Evolutionary conservation across 805 yeast species (phyloP).

Genomic region (Hanseniaspora hatyaiensis): DNA sequence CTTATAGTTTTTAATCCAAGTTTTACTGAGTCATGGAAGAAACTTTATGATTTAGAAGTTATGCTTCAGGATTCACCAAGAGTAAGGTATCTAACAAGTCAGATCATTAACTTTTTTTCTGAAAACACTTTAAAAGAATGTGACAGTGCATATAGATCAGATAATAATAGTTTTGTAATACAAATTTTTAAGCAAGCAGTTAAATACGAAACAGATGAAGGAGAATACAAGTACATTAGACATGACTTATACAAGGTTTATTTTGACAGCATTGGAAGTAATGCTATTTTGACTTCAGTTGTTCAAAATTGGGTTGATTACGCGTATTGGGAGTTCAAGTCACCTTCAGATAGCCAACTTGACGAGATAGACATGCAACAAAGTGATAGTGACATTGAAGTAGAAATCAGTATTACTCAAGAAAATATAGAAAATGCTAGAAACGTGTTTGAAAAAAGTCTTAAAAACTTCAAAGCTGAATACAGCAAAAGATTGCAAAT

Average conservation of each 20-base stretch:
- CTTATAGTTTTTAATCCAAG: conserved; percentile 31
- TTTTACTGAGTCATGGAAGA: conserved; percentile 38
- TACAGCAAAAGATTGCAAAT: conserved; percentile 41
- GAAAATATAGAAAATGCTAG: conserved; percentile 45
- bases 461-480: conserved; percentile 33
- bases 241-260: background rate
- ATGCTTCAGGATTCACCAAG: conserved; percentile 58
- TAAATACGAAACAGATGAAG: conserved; percentile 50
- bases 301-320: conserved; percentile 47
- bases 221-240: conserved; percentile 47
- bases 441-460: conserved; percentile 43
- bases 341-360: conserved; percentile 48
- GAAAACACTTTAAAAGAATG: conserved; percentile 15
- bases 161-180: background rate
- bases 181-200: conserved; percentile 36
- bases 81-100: conserved; percentile 47
- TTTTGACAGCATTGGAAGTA: conserved; percentile 29
- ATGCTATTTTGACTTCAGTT: conserved; percentile 22
- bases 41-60: conserved; percentile 58
- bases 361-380: conserved; percentile 25
- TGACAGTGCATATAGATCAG: no score
- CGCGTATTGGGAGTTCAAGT: conserved; percentile 60
- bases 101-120: conserved; percentile 27
- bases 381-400: conserved; percentile 33
- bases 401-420: conserved; percentile 40